phyloP scores from a whole-genome alignment of 768 basidiomycete genomes.

The Dentipellis sp. region DNA sequence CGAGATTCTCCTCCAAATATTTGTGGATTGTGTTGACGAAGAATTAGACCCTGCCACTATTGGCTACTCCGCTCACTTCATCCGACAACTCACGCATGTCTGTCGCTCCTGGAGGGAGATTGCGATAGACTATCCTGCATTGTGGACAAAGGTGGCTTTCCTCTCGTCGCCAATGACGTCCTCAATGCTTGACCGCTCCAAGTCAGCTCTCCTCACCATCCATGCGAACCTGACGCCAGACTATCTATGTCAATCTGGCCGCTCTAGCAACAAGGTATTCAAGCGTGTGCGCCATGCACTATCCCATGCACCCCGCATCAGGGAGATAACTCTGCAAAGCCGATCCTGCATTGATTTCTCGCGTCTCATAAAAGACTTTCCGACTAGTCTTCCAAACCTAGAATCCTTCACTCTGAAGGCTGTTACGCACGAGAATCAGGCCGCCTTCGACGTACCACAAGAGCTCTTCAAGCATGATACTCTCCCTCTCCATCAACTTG shows the following conservation, averaged over 20 bases:
- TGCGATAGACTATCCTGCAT: constrained; percentile 8
- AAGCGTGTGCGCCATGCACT: constrained; percentile 13
- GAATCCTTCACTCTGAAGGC: constrained; percentile 8
- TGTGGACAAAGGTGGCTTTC: constrained; percentile 14
- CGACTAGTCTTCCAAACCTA: constrained; percentile 5
- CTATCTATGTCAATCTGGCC: neutral
- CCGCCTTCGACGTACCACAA: constrained; percentile 8
- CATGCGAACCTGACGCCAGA: constrained; percentile 10
- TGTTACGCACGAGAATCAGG: constrained; percentile 3
- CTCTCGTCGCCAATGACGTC: constrained; percentile 9
- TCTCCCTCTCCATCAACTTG: constrained; percentile 9
- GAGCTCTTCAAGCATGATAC: constrained; percentile 2
- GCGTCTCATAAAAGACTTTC: constrained; percentile 9
- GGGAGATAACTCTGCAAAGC: constrained; percentile 9
- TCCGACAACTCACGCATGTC: constrained; percentile 13
- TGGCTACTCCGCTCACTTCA: constrained; percentile 4
- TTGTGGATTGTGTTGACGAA: constrained; percentile 8
- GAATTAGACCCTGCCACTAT: constrained; percentile 5
- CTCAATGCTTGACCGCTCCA: constrained; percentile 15
- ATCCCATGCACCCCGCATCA: constrained; percentile 11
- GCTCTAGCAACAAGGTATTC: constrained; percentile 4
- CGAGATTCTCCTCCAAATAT: constrained; percentile 14
- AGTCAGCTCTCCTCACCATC: constrained; percentile 7
- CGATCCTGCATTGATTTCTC: constrained; percentile 7
- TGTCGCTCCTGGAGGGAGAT: constrained; percentile 13